These are phyloP conservation scores for Fagopyrum esculentum DNA, from an alignment of 148 eudicot species.

Conservation along the genomic window DNA sequence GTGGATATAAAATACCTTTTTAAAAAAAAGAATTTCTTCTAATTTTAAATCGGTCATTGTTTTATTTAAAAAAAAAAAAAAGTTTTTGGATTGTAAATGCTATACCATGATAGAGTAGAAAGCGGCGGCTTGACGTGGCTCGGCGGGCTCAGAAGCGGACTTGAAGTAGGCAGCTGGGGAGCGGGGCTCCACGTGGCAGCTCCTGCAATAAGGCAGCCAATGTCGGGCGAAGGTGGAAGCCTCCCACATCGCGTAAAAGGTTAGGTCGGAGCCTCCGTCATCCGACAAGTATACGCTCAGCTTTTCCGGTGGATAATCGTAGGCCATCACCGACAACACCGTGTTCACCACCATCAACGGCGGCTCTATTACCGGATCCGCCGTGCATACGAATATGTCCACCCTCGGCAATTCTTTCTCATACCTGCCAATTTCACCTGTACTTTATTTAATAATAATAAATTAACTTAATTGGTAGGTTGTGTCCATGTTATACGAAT, in stretches of 20 bases:
- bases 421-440: slow-evolving; percentile 22
- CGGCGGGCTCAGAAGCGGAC: slow-evolving; percentile 13
- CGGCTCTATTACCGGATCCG: slow-evolving; percentile 60
- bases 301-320: slow-evolving; percentile 52
- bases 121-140: slow-evolving; percentile 19
- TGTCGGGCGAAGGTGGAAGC: slow-evolving; percentile 46
- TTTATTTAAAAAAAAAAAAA: too few relatives aligned
- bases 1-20: not conserved
- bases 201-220: slow-evolving; percentile 76
- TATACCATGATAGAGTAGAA: slow-evolving; percentile 45
- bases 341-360: slow-evolving; percentile 67
- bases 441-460: not conserved
- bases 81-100: too few relatives aligned
- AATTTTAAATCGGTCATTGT: too few relatives aligned
- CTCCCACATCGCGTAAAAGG: slow-evolving; percentile 66
- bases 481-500: too few relatives aligned
- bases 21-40: too few relatives aligned
- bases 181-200: slow-evolving; percentile 48
- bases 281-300: slow-evolving; percentile 63
- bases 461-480: not conserved
- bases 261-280: slow-evolving; percentile 65
- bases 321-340: slow-evolving; percentile 63
- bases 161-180: slow-evolving; percentile 67
- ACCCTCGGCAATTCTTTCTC: slow-evolving; percentile 43
- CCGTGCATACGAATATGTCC: slow-evolving; percentile 72